Percentiles rank a stretch among this genome's conserved stretches.
These are phyloP conservation scores for Cyberlindnera mississippiensis DNA, from an alignment of 805 yeast genomes.

Conservation along the genomic window DNA sequence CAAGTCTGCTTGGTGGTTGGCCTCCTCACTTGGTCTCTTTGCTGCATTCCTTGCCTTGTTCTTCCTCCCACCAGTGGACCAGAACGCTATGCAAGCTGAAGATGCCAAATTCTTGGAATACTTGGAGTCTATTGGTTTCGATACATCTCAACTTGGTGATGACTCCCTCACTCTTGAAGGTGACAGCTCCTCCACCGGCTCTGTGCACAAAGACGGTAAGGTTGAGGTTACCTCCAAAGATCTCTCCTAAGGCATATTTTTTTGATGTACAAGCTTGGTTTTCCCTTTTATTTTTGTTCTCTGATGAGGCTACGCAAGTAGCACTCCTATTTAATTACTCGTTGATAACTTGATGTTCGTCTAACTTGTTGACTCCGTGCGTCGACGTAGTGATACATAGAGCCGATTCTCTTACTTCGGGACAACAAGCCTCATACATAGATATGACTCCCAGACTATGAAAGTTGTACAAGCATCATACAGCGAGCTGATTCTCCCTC, in stretches of 20 bases:
- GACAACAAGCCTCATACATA: no score
- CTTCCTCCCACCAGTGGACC: constrained; percentile 77
- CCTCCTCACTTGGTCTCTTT: constrained; percentile 71
- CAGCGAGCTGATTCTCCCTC: no score
- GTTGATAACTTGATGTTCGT: no score
- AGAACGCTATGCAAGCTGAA: constrained; percentile 75
- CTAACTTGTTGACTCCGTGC: no score
- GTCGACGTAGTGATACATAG: no score
- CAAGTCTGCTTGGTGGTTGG: constrained; percentile 77
- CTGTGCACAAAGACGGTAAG: background rate
- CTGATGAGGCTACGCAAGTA: no score
- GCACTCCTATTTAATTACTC: no score
- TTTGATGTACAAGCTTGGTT: background rate
- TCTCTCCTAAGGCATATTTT: background rate
- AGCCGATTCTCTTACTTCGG: no score
- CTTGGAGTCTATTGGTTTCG: constrained; percentile 66
- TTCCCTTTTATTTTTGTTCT: background rate
- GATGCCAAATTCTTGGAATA: constrained; percentile 69
- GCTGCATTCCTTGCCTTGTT: constrained; percentile 68
- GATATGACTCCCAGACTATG: no score
- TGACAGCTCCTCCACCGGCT: constrained; percentile 2
- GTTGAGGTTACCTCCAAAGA: background rate
- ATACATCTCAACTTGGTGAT: constrained; percentile 51
- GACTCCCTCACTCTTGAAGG: constrained; percentile 7
- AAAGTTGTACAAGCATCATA: no score